Evolutionary conservation across 768 basidiomycete species (phyloP), one percentile per base, ranked within the genome.

Genomic region (Pseudohyphozyma bogoriensis): DNA sequence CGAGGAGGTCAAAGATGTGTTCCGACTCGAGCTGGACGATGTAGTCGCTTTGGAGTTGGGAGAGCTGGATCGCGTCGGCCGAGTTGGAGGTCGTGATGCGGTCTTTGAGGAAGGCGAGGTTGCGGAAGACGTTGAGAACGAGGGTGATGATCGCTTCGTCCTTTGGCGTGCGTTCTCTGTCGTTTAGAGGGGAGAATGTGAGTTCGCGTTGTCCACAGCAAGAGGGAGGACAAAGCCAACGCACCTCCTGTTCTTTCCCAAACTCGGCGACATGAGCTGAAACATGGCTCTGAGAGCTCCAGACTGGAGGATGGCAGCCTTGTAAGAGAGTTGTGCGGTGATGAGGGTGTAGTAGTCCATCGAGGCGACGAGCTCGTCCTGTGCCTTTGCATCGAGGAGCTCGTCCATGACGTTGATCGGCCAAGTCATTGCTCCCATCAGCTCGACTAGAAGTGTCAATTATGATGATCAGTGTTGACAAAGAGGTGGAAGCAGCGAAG

Each of bases 361-460:
- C 40, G 58, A 33, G 22, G 39, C 35, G 29, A 57, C 60, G 16
- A 67, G 59, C 52, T 64, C 88, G 40, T 85, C 87, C 46, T 90
- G 87, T 36, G 76, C 72, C 71, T 86, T 85, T 56, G 96, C 82
- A 70, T 97, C 95, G 68, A 86, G 87, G 64, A 99, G 78, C 74
- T 97, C 95, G 69, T 89, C 87, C 1, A 89, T 87, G 64, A 97
- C 78, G 73, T 97, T 89, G 56, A 99, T 93, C 1, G 95, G 95
- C 95, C 95, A 99, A 2, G 93, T 97, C 87, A 99, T 88, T 0
- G 92, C 91, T 0, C 89, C 87, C 72, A 97, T 84, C 28, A 99
- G 77, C 72, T 97, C 95, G 11, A 83, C 77, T 77, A 4, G 28
- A 33, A 22, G 24, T 11, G 35, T 51, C 42, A 56, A 28, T 28